Conservation (phyloP, 441 rosid genomes). For the Eruca vesicaria region DNA sequence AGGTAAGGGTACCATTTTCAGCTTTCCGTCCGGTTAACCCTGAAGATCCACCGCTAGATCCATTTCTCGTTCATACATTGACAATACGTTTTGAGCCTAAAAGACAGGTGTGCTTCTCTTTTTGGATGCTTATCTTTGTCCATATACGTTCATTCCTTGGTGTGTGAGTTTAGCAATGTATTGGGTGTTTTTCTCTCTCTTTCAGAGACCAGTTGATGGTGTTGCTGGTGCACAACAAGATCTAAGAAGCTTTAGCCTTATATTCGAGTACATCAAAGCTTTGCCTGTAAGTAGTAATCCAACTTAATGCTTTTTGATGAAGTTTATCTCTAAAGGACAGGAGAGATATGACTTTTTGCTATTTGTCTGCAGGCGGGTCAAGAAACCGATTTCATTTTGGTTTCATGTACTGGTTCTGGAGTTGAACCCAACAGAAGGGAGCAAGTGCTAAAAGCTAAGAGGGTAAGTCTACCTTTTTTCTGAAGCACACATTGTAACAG, state of each 20-base stretch:
- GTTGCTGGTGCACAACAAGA: constrained; percentile 64
- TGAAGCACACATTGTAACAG: background rate
- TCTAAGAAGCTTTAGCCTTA: constrained; percentile 82
- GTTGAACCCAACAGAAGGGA: constrained; percentile 87
- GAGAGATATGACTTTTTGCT: background rate
- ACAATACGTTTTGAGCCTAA: constrained; percentile 94
- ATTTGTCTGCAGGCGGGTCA: constrained; percentile 81
- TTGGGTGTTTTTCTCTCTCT: constrained; percentile 2
- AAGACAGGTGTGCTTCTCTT: constrained; percentile 65
- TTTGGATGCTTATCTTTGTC: background rate
- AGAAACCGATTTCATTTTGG: constrained; percentile 90
- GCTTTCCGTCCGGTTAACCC: constrained; percentile 93
- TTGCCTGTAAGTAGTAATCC: constrained; percentile 73
- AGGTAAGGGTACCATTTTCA: constrained; percentile 96
- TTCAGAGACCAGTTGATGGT: constrained; percentile 79
- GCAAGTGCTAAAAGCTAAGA: constrained; percentile 94
- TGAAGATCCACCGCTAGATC: constrained; percentile 92
- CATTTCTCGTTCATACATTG: constrained; percentile 88
- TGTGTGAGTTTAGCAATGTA: constrained; percentile 1
- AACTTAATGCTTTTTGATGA: background rate
- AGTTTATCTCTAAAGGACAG: background rate
- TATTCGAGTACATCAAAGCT: constrained; percentile 87
- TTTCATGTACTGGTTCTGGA: constrained; percentile 90
- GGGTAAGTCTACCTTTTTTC: constrained; percentile 45
- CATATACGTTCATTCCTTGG: background rate